Evolutionary conservation across 139 green algal genomes (phyloP).

Genomic region (Micromonas pusilla): DNA sequence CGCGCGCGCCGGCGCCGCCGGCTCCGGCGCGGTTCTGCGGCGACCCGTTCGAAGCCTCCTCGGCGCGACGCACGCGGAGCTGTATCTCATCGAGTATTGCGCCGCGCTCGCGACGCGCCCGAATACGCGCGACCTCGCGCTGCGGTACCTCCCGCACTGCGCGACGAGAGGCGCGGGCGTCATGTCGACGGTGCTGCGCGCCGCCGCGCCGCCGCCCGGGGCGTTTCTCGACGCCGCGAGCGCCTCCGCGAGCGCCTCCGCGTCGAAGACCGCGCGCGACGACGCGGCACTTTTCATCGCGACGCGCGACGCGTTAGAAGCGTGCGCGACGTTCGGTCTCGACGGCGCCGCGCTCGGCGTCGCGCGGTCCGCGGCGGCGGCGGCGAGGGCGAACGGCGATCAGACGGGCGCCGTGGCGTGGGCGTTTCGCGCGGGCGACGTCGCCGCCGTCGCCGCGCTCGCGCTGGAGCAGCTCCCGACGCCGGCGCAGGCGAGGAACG

Average conservation of each 20-base stretch:
- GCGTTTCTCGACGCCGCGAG: no score
- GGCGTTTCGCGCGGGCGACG: neutral
- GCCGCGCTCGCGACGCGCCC: neutral
- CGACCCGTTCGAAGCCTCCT: no score
- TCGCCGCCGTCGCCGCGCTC: conserved; percentile 4
- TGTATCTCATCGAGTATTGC: neutral
- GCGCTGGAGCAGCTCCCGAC: neutral
- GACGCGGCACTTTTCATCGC: neutral
- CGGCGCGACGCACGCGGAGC: neutral
- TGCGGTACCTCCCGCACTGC: neutral
- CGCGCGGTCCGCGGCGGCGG: no score
- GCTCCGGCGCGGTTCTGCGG: neutral
- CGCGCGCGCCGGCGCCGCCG: no score
- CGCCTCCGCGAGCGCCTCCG: no score
- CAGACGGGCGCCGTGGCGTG: neutral
- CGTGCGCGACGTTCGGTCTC: neutral
- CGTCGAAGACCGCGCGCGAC: neutral
- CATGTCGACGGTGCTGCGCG: neutral
- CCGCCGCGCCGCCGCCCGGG: no score
- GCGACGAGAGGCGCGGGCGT: no score
- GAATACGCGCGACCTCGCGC: neutral
- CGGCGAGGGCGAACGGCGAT: neutral
- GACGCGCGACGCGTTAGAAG: neutral
- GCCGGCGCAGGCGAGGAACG: neutral
- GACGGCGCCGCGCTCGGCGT: neutral